Percentiles rank a stretch among this genome's conserved stretches.
These are phyloP conservation scores for Candida pseudoviswanathii DNA, from an alignment of 1,139 yeast genomes.

Conservation along the genomic window DNA sequence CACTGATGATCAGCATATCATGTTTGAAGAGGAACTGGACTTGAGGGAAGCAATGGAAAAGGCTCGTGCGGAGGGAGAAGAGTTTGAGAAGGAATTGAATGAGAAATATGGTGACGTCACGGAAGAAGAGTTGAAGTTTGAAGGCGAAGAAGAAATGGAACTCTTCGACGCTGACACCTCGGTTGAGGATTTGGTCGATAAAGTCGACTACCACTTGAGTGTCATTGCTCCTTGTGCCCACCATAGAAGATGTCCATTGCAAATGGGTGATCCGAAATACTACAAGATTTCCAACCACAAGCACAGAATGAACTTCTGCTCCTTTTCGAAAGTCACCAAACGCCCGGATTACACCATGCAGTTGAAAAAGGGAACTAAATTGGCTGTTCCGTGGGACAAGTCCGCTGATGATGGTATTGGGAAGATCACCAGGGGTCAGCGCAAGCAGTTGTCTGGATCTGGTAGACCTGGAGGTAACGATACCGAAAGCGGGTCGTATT, in stretches of 20 bases:
- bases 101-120: slow-evolving; percentile 42
- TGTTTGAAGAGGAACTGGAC: slow-evolving; percentile 34
- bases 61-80: slow-evolving; percentile 14
- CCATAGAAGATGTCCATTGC: slow-evolving; percentile 85
- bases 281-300: slow-evolving; percentile 64
- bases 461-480: slow-evolving; percentile 80
- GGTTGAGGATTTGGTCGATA: slow-evolving; percentile 11
- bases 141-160: slow-evolving; percentile 49
- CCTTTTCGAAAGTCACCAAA: slow-evolving; percentile 69
- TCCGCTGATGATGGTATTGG: slow-evolving; percentile 57
- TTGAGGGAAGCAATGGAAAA: slow-evolving; percentile 18
- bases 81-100: slow-evolving; percentile 16
- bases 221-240: slow-evolving; percentile 92
- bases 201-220: slow-evolving; percentile 55
- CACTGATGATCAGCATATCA: slow-evolving; percentile 35
- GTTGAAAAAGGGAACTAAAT: slow-evolving; percentile 74
- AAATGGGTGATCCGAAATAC: slow-evolving; percentile 70
- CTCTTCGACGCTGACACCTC: slow-evolving; percentile 23
- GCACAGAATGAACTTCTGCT: slow-evolving; percentile 69
- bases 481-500: slow-evolving; percentile 71
- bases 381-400: slow-evolving; percentile 74
- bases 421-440: slow-evolving; percentile 29
- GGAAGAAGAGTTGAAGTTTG: slow-evolving; percentile 51
- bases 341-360: slow-evolving; percentile 81
- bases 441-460: slow-evolving; percentile 49